These are phyloP conservation scores for Edaphochlamys debaryana DNA, from an alignment of 139 green algal genomes.

Conservation along the genomic window DNA sequence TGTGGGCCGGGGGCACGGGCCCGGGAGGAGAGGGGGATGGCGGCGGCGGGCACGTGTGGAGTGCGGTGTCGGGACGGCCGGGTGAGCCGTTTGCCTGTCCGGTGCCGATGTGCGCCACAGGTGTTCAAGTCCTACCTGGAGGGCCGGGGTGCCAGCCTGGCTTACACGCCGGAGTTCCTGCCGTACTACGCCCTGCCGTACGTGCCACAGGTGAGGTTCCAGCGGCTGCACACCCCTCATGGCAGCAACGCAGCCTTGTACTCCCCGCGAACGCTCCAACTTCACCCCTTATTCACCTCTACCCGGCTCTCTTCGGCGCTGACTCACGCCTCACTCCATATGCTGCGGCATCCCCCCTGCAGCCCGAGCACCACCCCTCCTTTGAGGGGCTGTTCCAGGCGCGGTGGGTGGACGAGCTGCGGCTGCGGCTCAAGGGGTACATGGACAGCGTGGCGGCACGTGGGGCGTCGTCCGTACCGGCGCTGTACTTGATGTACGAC, in stretches of 20 bases:
- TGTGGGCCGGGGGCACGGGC: too few species aligned
- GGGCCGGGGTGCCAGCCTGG: constrained; percentile 42
- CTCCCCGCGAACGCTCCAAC: too few species aligned
- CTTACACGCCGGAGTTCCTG: constrained; percentile 48
- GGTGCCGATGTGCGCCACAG: not conserved
- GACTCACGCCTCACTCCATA: too few species aligned
- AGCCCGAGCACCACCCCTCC: constrained; percentile 55
- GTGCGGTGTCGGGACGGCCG: too few species aligned
- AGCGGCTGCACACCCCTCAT: not conserved
- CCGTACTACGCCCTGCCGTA: constrained; percentile 60
- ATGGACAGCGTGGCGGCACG: constrained; percentile 8
- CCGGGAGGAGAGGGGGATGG: too few species aligned
- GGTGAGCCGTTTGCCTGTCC: too few species aligned
- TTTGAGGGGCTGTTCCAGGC: constrained; percentile 52
- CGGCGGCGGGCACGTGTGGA: too few species aligned
- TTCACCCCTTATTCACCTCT: too few species aligned
- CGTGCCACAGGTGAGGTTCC: constrained; percentile 35
- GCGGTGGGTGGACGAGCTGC: constrained; percentile 37
- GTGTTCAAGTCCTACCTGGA: constrained; percentile 55
- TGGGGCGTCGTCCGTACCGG: not conserved
- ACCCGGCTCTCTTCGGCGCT: too few species aligned
- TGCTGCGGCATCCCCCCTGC: too few species aligned
- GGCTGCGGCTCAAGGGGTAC: constrained; percentile 28
- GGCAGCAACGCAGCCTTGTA: not conserved
- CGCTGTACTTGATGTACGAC: constrained; percentile 48